Evolutionary conservation across 805 yeast genomes (phyloP), one percentile per base, ranked within the genome.

Genomic region (Clavispora asparagi): DNA sequence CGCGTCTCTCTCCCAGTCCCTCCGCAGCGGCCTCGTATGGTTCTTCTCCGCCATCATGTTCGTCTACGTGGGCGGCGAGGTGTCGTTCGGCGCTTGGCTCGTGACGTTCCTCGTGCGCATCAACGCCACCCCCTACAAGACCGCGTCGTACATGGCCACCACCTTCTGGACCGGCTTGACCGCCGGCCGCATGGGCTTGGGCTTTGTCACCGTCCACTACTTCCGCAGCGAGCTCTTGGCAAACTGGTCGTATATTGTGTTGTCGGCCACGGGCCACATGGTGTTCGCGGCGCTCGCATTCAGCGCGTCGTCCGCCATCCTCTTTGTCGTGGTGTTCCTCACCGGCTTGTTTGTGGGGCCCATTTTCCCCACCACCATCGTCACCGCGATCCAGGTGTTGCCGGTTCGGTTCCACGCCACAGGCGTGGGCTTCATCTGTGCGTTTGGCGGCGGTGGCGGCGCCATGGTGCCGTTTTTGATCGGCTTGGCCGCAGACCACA

Each of bases 401-500:
- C 95, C 95, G 0, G 63, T 67, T 26, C 73, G 71, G 36, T 65
- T 76, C 43, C 85, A 85, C 44, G 77, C 85, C 9, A 64, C 79
- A 14, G 91, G 89, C 1, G 74, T 88, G 8, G 91, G 95, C 0
- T 70, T 85, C 44, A 79, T 85, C 17, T 82, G 90, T 46, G 90
- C 94, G 0, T 60, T 87, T 49, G 95, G 95, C 7, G 91, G 94
- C 3, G 79, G 83, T 13, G 96, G 95, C 1, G 86, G 85, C n/a
- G 92, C 95, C 0, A 73, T 79, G 0, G 51, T 87, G 7, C 94
- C 95, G 1, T 84, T 81, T 51, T 44, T 79, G 2, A 72, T 83
- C 32, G 95, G 95, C 0, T 41, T 64, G 4, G 52, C 71, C 3
- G 74, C 76, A 1, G 63, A 70, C 42, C 49, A 65, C 1, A 66